Evolutionary conservation across 148 eudicot genomes (phyloP).

Genomic region (Suaeda aralocaspica): DNA sequence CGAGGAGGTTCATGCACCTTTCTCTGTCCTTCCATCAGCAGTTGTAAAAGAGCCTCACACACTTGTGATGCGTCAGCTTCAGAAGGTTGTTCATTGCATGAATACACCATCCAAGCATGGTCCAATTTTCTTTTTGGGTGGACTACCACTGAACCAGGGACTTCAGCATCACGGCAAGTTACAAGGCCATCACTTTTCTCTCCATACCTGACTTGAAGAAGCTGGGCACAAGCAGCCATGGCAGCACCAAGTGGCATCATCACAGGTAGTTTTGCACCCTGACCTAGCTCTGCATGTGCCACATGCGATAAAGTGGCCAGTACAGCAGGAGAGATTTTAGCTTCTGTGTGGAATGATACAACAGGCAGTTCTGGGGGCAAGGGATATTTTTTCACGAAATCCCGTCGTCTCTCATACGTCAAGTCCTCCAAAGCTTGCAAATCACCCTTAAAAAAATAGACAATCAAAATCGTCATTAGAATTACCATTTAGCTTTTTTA

Average conservation of each 20-base stretch:
- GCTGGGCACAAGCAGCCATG: constrained; percentile 95
- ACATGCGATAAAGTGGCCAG: constrained; percentile 85
- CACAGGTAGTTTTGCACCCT: constrained; percentile 73
- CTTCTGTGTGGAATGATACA: constrained; percentile 83
- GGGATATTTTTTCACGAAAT: constrained; percentile 59
- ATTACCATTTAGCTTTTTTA: not conserved
- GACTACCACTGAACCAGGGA: constrained; percentile 92
- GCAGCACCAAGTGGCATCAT: constrained; percentile 90
- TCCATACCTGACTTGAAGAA: constrained; percentile 75
- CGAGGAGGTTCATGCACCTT: constrained; percentile 38
- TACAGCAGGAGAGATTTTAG: constrained; percentile 83
- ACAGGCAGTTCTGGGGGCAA: constrained; percentile 79
- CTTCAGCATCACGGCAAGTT: constrained; percentile 93
- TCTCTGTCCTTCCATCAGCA: constrained; percentile 71
- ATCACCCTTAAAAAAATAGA: constrained; percentile 63
- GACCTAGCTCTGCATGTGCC: constrained; percentile 86
- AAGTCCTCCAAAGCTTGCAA: constrained; percentile 91
- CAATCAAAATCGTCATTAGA: not conserved
- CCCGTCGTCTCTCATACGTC: constrained; percentile 75
- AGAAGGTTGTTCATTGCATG: constrained; percentile 58
- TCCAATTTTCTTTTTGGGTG: constrained; percentile 76
- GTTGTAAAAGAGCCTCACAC: constrained; percentile 79
- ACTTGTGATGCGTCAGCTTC: constrained; percentile 86
- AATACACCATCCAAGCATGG: constrained; percentile 97
- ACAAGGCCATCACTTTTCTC: constrained; percentile 97